These are phyloP conservation scores for Verruconis gallopava DNA, from an alignment of 2,329 filamentous ascomycete genomes.

Conservation along the genomic window DNA sequence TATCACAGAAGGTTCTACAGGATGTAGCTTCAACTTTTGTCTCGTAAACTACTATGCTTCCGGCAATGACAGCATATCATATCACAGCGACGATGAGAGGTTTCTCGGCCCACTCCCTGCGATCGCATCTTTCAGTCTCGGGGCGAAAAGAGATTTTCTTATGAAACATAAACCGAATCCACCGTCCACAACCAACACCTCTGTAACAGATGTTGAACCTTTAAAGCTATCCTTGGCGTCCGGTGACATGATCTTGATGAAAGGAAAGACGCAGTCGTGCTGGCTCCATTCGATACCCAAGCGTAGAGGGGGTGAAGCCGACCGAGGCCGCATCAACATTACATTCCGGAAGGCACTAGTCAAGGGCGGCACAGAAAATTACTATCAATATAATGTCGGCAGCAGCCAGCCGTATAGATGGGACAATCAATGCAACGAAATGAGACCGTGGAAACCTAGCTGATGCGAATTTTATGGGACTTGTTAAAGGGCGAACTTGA, in stretches of 20 bases:
- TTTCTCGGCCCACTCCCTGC: constrained; percentile 58
- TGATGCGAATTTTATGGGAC: too few relatives aligned
- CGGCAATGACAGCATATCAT: constrained; percentile 63
- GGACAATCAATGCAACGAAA: constrained; percentile 43
- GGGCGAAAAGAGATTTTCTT: constrained; percentile 59
- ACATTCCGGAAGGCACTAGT: constrained; percentile 62
- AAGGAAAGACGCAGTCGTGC: constrained; percentile 57
- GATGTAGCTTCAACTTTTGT: constrained; percentile 62
- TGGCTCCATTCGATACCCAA: constrained; percentile 75
- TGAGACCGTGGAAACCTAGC: constrained; percentile 31
- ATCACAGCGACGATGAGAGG: constrained; percentile 67
- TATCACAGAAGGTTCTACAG: constrained; percentile 52
- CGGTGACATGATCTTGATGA: constrained; percentile 73
- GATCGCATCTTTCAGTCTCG: constrained; percentile 64
- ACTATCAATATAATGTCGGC: constrained; percentile 74
- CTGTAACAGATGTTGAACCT: constrained; percentile 24
- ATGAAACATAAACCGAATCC: constrained; percentile 61
- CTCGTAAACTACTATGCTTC: constrained; percentile 76
- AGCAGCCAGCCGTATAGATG: constrained; percentile 55
- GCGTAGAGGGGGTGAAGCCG: constrained; percentile 48
- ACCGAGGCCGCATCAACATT: constrained; percentile 56
- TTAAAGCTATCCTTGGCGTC: constrained; percentile 44
- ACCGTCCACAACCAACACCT: constrained; percentile 20
- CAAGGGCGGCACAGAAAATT: constrained; percentile 64
- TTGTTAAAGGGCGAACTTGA: constrained; percentile 7